Percentiles rank a stretch among this genome's conserved stretches.
Evolutionary conservation across 2,329 filamentous ascomycete species (phyloP).

Genomic region (Diaporthe destruens): DNA sequence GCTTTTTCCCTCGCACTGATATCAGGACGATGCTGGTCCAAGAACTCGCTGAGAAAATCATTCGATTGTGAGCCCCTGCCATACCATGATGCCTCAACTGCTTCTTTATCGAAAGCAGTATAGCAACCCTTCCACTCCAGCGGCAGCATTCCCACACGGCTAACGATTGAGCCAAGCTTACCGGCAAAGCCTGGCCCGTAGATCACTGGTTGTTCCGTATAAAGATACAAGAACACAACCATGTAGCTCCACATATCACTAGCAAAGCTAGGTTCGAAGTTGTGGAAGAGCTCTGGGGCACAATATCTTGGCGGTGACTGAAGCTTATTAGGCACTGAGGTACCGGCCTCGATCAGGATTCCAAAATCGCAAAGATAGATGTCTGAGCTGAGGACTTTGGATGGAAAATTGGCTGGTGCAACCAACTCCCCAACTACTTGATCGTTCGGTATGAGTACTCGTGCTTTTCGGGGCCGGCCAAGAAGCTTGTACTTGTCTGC

Average conservation of each 20-base stretch:
- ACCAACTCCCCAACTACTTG: neutral
- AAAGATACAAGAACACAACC: constrained; percentile 1
- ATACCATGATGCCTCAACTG: neutral
- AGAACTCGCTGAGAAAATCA: neutral
- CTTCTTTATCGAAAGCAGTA: neutral
- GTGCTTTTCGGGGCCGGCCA: neutral
- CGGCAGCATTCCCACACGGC: neutral
- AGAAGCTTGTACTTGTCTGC: constrained; percentile 13
- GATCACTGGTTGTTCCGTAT: neutral
- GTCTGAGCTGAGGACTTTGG: neutral
- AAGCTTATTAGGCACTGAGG: constrained; percentile 16
- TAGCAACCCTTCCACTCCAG: constrained; percentile 8
- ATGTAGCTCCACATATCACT: constrained; percentile 23
- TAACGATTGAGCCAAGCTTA: neutral
- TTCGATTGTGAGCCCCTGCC: neutral
- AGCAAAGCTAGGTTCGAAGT: constrained; percentile 10
- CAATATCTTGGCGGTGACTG: constrained; percentile 3
- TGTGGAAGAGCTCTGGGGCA: constrained; percentile 18
- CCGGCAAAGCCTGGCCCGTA: neutral
- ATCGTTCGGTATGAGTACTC: neutral
- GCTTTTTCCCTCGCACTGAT: neutral
- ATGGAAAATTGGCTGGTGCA: constrained; percentile 2
- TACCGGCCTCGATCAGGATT: neutral
- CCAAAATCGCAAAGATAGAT: constrained; percentile 19
- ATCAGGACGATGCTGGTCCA: constrained; percentile 27